phyloP scores from a whole-genome alignment of 2,329 filamentous ascomycete genomes.

The Neopestalotiopsis rosae region DNA sequence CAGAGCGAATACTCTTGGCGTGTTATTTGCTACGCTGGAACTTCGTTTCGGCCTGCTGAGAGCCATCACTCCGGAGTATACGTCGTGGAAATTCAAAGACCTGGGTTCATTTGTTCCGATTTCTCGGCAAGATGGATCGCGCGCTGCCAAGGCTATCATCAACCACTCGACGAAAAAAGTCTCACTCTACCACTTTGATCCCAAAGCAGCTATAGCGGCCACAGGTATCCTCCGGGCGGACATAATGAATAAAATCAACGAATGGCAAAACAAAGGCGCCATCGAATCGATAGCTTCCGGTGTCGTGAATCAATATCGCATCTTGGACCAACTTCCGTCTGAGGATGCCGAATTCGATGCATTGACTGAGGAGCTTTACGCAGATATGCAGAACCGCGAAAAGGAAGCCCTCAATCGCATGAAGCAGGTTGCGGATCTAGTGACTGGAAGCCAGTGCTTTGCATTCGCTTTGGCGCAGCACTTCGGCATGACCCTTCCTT shows the following conservation, averaged over 20 bases:
- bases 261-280: constrained; percentile 53
- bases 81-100: constrained; percentile 56
- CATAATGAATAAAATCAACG: constrained; percentile 59
- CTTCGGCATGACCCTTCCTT: constrained; percentile 59
- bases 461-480: constrained; percentile 57
- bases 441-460: constrained; percentile 59
- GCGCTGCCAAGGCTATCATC: constrained; percentile 50
- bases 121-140: constrained; percentile 42
- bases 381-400: constrained; percentile 57
- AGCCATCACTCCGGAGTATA: constrained; percentile 62
- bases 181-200: constrained; percentile 53
- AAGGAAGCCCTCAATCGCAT: constrained; percentile 57
- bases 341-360: constrained; percentile 45
- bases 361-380: constrained; percentile 53
- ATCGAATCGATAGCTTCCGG: constrained; percentile 59
- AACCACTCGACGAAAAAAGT: constrained; percentile 43
- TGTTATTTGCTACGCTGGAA: constrained; percentile 66
- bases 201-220: constrained; percentile 42
- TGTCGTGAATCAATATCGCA: constrained; percentile 58
- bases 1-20: constrained; percentile 50
- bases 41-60: constrained; percentile 61
- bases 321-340: constrained; percentile 52
- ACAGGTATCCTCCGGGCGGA: constrained; percentile 47
- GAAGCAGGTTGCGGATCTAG: constrained; percentile 54
- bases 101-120: constrained; percentile 36